Conservation (phyloP, 345 rosid species). For the Citrus sinensis region DNA sequence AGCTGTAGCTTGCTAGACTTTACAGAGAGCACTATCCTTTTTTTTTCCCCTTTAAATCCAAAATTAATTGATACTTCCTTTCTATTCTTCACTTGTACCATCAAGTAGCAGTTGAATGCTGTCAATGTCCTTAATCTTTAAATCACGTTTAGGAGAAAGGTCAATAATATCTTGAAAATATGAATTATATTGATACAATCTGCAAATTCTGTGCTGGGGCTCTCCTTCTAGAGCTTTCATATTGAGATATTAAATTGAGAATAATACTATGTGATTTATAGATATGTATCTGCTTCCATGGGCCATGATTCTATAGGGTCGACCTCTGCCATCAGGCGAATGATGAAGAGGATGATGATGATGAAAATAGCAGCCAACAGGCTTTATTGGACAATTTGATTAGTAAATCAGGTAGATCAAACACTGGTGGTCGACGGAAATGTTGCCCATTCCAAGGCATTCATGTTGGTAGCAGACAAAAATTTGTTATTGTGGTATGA, state of each 20-base stretch:
- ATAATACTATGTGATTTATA: slow-evolving; percentile 16
- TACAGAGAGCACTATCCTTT: background rate
- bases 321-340: slow-evolving; percentile 76
- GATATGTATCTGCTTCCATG: slow-evolving; percentile 26
- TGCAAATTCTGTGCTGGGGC: background rate
- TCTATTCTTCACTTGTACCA: slow-evolving; percentile 1
- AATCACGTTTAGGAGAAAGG: background rate
- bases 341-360: slow-evolving; percentile 48
- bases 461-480: slow-evolving; percentile 58
- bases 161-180: slow-evolving; percentile 1
- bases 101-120: background rate
- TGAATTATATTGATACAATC: slow-evolving; percentile 8
- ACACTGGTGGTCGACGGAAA: slow-evolving; percentile 26
- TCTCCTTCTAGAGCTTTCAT: background rate
- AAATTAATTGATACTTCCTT: background rate
- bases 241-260: slow-evolving; percentile 6
- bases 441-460: slow-evolving; percentile 48
- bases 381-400: slow-evolving; percentile 39
- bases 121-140: background rate
- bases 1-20: background rate
- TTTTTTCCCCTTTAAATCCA: background rate
- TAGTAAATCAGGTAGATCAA: slow-evolving; percentile 33
- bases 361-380: slow-evolving; percentile 39
- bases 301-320: slow-evolving; percentile 56
- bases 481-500: slow-evolving; percentile 52